Conservation (phyloP, 2,329 filamentous ascomycete species). For the Phaeosphaeriaceae sp. region DNA sequence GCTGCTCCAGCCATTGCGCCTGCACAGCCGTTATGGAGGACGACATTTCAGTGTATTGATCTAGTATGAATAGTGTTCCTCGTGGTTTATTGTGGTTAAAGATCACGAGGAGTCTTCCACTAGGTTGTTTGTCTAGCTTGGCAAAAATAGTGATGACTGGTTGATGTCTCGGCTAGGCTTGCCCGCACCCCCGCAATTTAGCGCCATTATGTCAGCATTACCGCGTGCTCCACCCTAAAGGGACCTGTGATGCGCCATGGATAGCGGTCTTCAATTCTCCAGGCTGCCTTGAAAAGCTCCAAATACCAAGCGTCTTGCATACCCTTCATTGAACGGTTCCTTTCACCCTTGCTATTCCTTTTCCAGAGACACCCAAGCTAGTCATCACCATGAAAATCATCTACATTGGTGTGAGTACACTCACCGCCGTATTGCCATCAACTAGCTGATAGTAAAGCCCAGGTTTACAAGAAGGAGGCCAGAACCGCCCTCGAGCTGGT, state of each 20-base stretch:
- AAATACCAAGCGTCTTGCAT: not conserved
- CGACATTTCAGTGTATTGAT: slow-evolving; percentile 26
- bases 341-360: not conserved
- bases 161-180: slow-evolving; percentile 23
- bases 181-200: slow-evolving; percentile 30
- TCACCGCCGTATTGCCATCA: slow-evolving; percentile 22
- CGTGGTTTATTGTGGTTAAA: too few relatives aligned
- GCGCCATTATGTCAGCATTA: slow-evolving; percentile 28
- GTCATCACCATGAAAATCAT: slow-evolving; percentile 74
- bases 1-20: slow-evolving; percentile 82
- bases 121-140: not conserved
- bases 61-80: not conserved
- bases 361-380: not conserved
- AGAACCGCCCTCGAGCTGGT: slow-evolving; percentile 78
- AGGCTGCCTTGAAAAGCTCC: not conserved
- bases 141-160: not conserved
- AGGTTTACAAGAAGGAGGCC: slow-evolving; percentile 82
- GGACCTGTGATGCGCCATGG: slow-evolving; percentile 6
- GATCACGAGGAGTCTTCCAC: too few relatives aligned
- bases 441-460: slow-evolving; percentile 20
- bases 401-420: slow-evolving; percentile 78
- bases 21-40: slow-evolving; percentile 53
- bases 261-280: not conserved
- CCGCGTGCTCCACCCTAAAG: not conserved
- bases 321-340: slow-evolving; percentile 1